A percentile compares a stretch with the other conserved stretches of the same genome.
phyloP scores from a whole-genome alignment of 257 asterid species.

The Cinchona pubescens region DNA sequence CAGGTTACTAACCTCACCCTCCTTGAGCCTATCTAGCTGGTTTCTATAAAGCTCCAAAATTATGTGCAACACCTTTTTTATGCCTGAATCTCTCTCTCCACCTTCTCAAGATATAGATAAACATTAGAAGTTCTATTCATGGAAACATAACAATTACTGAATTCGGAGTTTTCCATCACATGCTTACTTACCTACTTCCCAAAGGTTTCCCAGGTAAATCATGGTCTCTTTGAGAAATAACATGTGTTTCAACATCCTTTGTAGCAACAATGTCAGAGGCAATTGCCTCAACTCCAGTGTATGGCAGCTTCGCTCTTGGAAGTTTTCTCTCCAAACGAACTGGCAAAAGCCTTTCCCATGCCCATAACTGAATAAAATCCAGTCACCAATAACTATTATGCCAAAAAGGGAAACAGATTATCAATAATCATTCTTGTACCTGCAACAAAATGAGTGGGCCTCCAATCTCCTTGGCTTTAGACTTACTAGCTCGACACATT shows the following conservation, averaged over 20 bases:
- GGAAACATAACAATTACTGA: not conserved
- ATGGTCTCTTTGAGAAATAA: slow-evolving; percentile 1
- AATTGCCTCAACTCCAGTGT: slow-evolving; percentile 1
- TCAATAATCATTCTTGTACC: not conserved
- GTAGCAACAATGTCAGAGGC: slow-evolving; percentile 4
- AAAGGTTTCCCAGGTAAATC: slow-evolving; percentile 13
- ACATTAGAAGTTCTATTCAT: not conserved
- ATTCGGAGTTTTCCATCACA: not conserved
- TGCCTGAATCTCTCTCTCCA: slow-evolving; percentile 10
- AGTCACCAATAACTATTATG: not conserved
- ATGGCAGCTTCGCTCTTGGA: not conserved
- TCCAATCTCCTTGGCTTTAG: slow-evolving; percentile 13
- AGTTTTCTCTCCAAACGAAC: slow-evolving; percentile 11
- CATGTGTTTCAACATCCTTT: not conserved
- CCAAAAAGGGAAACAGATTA: not conserved
- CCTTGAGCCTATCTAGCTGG: slow-evolving; percentile 8
- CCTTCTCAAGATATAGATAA: slow-evolving; percentile 6
- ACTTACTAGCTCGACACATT: slow-evolving; percentile 19
- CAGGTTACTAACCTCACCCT: not conserved
- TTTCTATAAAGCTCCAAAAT: slow-evolving; percentile 3
- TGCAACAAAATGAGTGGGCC: slow-evolving; percentile 24
- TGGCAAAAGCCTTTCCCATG: slow-evolving; percentile 20
- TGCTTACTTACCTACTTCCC: not conserved
- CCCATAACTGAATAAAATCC: slow-evolving; percentile 9
- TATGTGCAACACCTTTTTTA: slow-evolving; percentile 8